Evolutionary conservation across 2,329 filamentous ascomycete genomes (phyloP).

Genomic region (Sporothrix pseudoabietina): DNA sequence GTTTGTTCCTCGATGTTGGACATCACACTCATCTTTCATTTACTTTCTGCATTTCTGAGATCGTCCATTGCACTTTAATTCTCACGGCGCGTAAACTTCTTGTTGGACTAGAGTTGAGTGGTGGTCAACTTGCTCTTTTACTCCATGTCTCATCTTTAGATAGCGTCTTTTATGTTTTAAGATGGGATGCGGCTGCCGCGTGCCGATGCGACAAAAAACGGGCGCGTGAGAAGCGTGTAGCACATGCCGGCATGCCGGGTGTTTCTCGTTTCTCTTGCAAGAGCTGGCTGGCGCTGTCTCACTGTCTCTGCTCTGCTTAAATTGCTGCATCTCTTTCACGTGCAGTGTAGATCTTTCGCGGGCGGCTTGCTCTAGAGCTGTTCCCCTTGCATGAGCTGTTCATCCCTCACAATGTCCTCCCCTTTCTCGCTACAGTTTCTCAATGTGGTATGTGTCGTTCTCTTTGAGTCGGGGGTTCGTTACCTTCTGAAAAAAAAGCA

Average conservation of each 20-base stretch:
- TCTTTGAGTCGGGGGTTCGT: not conserved
- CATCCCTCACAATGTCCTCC: not conserved
- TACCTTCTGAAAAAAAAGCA: not conserved
- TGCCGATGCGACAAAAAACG: not conserved
- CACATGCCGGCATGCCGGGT: constrained; percentile 4
- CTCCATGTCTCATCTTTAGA: not conserved
- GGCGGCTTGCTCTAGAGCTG: not conserved
- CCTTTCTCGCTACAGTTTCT: not conserved
- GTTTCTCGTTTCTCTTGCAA: not conserved
- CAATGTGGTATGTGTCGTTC: not conserved
- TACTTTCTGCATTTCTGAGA: not conserved
- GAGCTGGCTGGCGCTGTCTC: not conserved
- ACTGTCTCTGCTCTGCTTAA: not conserved
- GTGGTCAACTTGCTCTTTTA: not conserved
- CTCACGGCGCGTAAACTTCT: not conserved
- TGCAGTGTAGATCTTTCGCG: not conserved
- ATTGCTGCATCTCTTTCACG: not conserved
- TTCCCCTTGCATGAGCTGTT: not conserved
- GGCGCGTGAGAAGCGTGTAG: constrained; percentile 14
- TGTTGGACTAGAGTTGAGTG: not conserved
- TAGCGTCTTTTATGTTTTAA: too few relatives aligned
- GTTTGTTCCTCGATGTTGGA: not conserved
- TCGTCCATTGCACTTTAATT: not conserved
- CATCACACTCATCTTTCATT: not conserved
- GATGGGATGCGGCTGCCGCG: not conserved